Evolutionary conservation across 306 rosid genomes (phyloP).

Genomic region (Casuarina equisetifolia): DNA sequence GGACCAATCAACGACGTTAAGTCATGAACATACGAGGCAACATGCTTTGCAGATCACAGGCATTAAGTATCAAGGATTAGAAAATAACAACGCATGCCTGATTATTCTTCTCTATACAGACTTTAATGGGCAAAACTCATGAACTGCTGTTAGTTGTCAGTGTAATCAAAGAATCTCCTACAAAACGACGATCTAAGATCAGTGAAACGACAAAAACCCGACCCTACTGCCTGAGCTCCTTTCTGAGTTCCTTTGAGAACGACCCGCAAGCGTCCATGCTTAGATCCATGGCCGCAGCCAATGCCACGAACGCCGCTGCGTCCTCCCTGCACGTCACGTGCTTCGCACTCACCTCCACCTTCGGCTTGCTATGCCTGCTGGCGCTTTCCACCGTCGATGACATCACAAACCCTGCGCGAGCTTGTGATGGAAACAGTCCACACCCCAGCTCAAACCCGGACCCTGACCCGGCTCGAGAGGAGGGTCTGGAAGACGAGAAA

Average conservation of each 20-base stretch:
- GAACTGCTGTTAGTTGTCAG: constrained; percentile 16
- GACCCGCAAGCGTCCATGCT: constrained; percentile 59
- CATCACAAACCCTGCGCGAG: constrained; percentile 68
- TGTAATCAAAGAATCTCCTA: background rate
- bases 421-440: constrained; percentile 60
- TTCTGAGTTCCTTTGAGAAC: constrained; percentile 54
- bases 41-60: background rate
- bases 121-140: background rate
- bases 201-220: background rate
- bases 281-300: constrained; percentile 60
- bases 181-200: constrained; percentile 28
- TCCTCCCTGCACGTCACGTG: constrained; percentile 63
- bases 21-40: no score
- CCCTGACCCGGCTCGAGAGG: constrained; percentile 41
- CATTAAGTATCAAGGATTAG: background rate
- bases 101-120: constrained; percentile 31
- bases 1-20: no score
- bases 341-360: constrained; percentile 53
- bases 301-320: constrained; percentile 56
- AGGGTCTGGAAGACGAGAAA: no score
- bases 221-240: constrained; percentile 47
- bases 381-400: constrained; percentile 51
- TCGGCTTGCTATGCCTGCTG: constrained; percentile 51
- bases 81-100: background rate
- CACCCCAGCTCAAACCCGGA: constrained; percentile 46